Base-by-base conservation (phyloP, 2,329 filamentous ascomycete species). In the Neocucurbitaria cava region DNA sequence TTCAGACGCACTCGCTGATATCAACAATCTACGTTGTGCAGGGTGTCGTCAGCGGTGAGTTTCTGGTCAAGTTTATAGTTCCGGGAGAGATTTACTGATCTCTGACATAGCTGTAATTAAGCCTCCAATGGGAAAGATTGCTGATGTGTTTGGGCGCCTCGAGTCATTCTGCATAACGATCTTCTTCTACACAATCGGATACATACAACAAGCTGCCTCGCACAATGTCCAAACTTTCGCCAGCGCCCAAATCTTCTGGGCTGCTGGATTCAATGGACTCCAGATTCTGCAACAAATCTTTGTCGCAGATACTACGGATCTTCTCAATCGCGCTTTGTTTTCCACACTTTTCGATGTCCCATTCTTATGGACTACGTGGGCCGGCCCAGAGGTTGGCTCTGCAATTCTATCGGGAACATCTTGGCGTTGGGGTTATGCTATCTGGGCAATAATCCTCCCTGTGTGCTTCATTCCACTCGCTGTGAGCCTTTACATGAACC, bases 21-120 rank as follows among this genome's bases (percentile, higher is more conserved):
- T 86, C 87, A 15, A 89, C 86, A 0, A 83, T 89, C 21, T 79
- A 83, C 24, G 86, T 89, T 10, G 82, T 89, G 8, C 85, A 88
- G 56, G 83, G 83, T 63, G 83, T 89, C 3, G 85, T 89, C 15
- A 84, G 55, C 79, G 54, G 65, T 68, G 48, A 49, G 61, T 49
- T 2, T 2, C 2, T 24, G 8, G 21, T n/a, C 5, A 3, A 24
- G 13, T 13, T 7, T 8, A 11, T 15, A 15, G 4, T 15, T 15
- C 24, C 15, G 28, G 9, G 3, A 1, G 21, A n/a, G 10, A 18
- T 11, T 21, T 20, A 3, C 45, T 20, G 23, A 43, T 44, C 1
- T 35, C 1, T 23, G n/a, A 30, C 20, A 5, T 26, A 68, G 82
- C 84, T 46, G 81, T 87, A 42, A 82, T 86, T 63, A 86, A 87